These are phyloP conservation scores for Solanum chiquidenum DNA, from an alignment of 257 asterid genomes.

Conservation along the genomic window DNA sequence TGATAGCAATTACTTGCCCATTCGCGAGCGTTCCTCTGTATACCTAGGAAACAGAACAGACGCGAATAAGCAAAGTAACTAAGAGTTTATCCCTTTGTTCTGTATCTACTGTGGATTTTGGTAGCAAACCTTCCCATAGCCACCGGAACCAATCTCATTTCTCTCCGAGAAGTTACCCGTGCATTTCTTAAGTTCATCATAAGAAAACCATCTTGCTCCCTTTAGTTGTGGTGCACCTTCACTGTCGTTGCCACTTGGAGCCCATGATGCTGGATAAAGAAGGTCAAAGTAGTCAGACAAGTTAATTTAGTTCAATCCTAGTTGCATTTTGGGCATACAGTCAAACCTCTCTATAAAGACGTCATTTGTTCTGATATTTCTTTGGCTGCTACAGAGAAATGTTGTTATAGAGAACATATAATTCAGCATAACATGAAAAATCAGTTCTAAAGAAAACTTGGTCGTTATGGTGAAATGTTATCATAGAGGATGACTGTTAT, in stretches of 20 bases:
- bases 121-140: constrained; percentile 74
- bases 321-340: neutral
- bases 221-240: constrained; percentile 94
- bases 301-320: neutral
- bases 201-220: constrained; percentile 95
- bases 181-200: constrained; percentile 82
- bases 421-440: neutral
- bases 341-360: neutral
- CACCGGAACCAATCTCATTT: constrained; percentile 90
- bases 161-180: constrained; percentile 62
- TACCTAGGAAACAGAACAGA: constrained; percentile 33
- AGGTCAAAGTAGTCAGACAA: constrained; percentile 3
- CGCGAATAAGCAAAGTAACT: neutral
- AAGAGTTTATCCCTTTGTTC: neutral
- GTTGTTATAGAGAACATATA: neutral
- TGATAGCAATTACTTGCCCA: constrained; percentile 75
- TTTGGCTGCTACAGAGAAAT: neutral
- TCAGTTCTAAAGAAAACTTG: neutral
- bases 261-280: constrained; percentile 64
- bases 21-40: constrained; percentile 59
- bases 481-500: neutral
- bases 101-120: neutral
- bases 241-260: constrained; percentile 71
- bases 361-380: neutral
- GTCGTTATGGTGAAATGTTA: neutral